phyloP scores from a whole-genome alignment of 352 stramenopile species.

The Pythium phragmiticola region DNA sequence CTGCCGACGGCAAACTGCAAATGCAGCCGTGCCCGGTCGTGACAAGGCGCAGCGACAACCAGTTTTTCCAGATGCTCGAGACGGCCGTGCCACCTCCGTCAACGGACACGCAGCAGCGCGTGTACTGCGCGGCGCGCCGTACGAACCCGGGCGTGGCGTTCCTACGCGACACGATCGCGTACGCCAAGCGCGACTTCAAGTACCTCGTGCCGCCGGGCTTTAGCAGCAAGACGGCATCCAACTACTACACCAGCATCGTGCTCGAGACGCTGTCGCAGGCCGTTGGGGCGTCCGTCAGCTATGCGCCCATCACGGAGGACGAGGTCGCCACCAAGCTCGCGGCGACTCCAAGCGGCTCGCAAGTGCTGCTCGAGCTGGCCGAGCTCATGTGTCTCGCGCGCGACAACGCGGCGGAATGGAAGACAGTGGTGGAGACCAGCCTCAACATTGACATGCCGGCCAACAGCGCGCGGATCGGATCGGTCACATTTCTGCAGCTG shows the following conservation, averaged over 20 bases:
- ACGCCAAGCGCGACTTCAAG: conserved; percentile 11
- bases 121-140: background rate
- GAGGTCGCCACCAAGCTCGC: conserved; percentile 1
- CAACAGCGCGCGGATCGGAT: background rate
- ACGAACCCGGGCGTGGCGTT: conserved; percentile 13
- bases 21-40: too few species aligned
- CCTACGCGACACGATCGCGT: conserved; percentile 16
- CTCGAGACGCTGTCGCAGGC: conserved; percentile 16
- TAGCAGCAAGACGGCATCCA: conserved; percentile 7
- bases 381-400: conserved; percentile 14
- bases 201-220: conserved; percentile 16
- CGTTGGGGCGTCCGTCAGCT: background rate
- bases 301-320: background rate
- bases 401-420: background rate
- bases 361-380: conserved; percentile 11
- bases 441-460: conserved; percentile 4
- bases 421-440: background rate
- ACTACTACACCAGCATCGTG: conserved; percentile 24
- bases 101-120: background rate
- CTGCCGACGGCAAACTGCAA: too few species aligned
- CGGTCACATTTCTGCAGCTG: conserved; percentile 3
- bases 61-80: background rate
- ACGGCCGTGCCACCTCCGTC: too few species aligned
- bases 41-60: background rate
- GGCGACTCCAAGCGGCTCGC: background rate